These are phyloP conservation scores for Phytophthora tubulina DNA, from an alignment of 352 stramenopile genomes.

Conservation along the genomic window DNA sequence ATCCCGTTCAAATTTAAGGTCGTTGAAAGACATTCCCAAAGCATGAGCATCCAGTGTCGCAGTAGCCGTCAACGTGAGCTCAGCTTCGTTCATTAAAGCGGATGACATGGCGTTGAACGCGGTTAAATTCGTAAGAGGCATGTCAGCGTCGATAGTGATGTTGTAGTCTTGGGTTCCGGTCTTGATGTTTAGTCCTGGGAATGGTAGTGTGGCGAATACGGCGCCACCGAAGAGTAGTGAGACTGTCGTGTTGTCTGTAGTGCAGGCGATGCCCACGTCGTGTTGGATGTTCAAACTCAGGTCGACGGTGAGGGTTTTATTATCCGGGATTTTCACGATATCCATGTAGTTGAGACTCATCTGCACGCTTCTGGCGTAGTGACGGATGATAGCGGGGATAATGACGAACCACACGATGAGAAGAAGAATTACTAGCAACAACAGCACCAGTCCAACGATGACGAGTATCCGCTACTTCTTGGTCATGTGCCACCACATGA, in stretches of 20 bases:
- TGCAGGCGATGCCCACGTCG: conserved; percentile 46
- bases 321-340: conserved; percentile 51
- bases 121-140: conserved; percentile 47
- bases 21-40: conserved; percentile 56
- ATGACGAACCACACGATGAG: conserved; percentile 71
- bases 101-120: conserved; percentile 58
- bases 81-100: conserved; percentile 46
- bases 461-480: conserved; percentile 56
- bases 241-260: conserved; percentile 52
- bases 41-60: conserved; percentile 49
- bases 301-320: conserved; percentile 52
- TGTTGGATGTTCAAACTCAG: conserved; percentile 62
- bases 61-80: conserved; percentile 47
- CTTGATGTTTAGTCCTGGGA: conserved; percentile 56
- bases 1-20: conserved; percentile 57
- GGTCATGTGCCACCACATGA: conserved; percentile 63
- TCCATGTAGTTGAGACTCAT: conserved; percentile 75
- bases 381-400: conserved; percentile 61
- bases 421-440: conserved; percentile 48
- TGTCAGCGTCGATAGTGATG: conserved; percentile 49
- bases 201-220: conserved; percentile 53
- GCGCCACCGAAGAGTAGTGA: conserved; percentile 52
- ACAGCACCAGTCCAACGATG: conserved; percentile 50
- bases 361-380: conserved; percentile 57
- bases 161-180: conserved; percentile 58